phyloP scores from a whole-genome alignment of 352 stramenopile genomes.

The Globisporangium takayamanum region DNA sequence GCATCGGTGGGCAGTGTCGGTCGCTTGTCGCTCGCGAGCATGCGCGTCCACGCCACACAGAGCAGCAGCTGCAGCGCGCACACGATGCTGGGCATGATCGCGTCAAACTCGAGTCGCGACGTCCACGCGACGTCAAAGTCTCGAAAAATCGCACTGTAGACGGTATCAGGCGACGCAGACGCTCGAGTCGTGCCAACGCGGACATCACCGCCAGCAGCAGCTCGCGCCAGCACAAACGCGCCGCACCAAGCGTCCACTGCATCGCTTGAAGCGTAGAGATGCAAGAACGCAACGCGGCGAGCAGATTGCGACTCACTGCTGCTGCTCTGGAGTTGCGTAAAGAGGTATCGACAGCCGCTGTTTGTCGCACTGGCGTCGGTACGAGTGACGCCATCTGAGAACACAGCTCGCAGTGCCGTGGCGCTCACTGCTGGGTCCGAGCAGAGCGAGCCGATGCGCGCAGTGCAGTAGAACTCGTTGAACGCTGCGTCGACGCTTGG shows the following conservation, averaged over 20 bases:
- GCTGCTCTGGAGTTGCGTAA: not conserved
- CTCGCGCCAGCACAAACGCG: not conserved
- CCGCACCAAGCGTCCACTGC: conserved; percentile 7
- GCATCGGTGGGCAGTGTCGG: no score
- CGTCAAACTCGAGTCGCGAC: conserved; percentile 8
- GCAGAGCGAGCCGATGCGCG: conserved; percentile 1
- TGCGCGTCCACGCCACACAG: conserved; percentile 2
- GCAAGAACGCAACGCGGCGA: conserved; percentile 2
- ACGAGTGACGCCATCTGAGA: not conserved
- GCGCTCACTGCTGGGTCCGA: not conserved
- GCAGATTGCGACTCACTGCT: not conserved
- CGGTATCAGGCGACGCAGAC: not conserved
- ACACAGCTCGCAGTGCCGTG: not conserved
- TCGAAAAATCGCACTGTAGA: not conserved
- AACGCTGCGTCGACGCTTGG: not conserved
- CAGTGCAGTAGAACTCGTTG: conserved; percentile 7
- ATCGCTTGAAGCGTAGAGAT: not conserved
- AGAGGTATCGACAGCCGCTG: conserved; percentile 1
- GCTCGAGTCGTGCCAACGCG: not conserved
- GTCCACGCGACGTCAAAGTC: conserved; percentile 6
- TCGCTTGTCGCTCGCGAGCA: conserved; percentile 7
- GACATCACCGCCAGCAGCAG: not conserved
- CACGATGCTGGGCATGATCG: conserved; percentile 2
- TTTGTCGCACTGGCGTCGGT: not conserved
- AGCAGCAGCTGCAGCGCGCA: not conserved